These are phyloP conservation scores for Oryza australiensis DNA, from an alignment of 176 grass and related monocot genomes.

Conservation along the genomic window DNA sequence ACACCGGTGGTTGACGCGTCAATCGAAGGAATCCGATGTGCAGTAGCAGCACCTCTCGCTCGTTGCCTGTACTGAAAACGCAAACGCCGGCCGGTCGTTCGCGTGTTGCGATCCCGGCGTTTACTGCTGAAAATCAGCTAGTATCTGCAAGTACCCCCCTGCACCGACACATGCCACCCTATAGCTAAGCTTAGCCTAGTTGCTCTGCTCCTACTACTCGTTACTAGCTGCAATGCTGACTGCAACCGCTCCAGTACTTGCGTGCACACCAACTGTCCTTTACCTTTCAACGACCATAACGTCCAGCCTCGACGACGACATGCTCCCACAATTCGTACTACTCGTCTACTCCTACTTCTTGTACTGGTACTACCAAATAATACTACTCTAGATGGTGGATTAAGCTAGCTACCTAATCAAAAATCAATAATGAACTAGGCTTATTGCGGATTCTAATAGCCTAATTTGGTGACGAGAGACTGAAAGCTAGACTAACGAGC, in stretches of 20 bases:
- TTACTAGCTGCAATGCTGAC: not conserved
- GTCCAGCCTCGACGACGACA: not conserved
- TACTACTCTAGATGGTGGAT: not conserved
- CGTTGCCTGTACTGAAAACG: not conserved
- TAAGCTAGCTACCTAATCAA: not conserved
- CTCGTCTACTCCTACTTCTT: not conserved
- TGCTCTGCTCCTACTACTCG: not conserved
- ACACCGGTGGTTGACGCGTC: conserved; percentile 5
- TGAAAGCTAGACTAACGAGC: not conserved
- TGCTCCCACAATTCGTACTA: not conserved
- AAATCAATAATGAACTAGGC: not conserved
- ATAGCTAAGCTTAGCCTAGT: no score
- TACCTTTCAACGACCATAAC: not conserved
- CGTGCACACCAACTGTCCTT: not conserved
- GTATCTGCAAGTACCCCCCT: not conserved
- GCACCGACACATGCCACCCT: conserved; percentile 26
- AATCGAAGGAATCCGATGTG: not conserved
- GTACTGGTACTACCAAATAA: not conserved
- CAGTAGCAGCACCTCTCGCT: not conserved
- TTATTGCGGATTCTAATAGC: not conserved
- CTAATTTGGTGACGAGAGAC: not conserved
- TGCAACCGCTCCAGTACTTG: not conserved
- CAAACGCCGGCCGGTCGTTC: conserved; percentile 8
- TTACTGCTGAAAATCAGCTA: not conserved
- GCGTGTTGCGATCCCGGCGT: conserved; percentile 23